A percentile compares a stretch with the other conserved stretches of the same genome.
Conservation (phyloP, 2,329 filamentous ascomycete species). For the Fonsecaea multimorphosa region DNA sequence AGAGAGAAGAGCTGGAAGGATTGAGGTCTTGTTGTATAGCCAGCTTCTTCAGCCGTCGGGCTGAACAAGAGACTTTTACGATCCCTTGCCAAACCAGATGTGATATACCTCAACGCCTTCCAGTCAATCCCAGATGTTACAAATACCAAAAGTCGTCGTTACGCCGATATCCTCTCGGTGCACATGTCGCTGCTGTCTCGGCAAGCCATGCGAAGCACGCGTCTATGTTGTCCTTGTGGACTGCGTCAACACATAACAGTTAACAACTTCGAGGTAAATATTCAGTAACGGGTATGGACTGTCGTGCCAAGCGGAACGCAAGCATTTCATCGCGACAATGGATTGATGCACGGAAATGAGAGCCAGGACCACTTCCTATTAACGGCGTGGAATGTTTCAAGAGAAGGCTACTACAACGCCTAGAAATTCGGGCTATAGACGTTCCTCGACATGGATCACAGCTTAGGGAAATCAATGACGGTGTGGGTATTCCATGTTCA, state of each 20-base stretch:
- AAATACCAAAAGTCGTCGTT: not conserved
- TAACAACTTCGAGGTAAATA: not conserved
- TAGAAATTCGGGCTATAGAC: not conserved
- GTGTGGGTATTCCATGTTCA: conserved; percentile 3
- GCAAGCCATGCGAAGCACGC: not conserved
- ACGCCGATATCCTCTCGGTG: not conserved
- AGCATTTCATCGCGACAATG: not conserved
- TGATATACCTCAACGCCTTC: not conserved
- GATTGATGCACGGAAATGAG: not conserved
- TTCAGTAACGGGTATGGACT: not conserved
- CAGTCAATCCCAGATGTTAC: not conserved
- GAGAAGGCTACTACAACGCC: not conserved
- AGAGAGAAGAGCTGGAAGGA: too few relatives aligned
- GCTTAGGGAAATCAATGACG: not conserved
- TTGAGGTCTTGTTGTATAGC: too few relatives aligned
- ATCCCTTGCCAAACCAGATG: not conserved
- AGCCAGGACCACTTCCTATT: not conserved
- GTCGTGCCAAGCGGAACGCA: not conserved
- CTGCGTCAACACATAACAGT: not conserved
- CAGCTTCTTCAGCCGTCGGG: not conserved
- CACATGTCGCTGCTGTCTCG: not conserved
- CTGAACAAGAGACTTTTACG: not conserved
- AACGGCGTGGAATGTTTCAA: not conserved
- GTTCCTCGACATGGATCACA: not conserved
- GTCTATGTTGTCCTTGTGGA: not conserved